Base-by-base conservation (phyloP, 257 asterid genomes). In the Fraxinus americana region DNA sequence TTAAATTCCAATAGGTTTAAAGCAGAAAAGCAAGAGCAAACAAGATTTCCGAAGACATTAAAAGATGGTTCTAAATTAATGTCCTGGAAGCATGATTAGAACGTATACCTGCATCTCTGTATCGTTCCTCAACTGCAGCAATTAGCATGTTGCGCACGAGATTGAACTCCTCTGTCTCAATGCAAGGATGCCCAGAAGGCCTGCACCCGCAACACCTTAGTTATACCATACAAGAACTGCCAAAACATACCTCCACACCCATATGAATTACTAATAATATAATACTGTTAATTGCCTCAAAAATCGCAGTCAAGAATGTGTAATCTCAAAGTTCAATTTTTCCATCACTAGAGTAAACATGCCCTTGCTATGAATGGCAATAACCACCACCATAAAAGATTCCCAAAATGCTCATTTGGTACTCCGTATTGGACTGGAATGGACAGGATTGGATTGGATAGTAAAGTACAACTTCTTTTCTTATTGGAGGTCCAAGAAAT, bases 121-220 rank as follows among this genome's bases (percentile, higher is more conserved):
- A 88, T 69, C 92, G 89, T 73, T 88, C 92, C 82, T 88, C 92
- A 12, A 88, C 82, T 0, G 86, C 92, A 70, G 92, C 92, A 76
- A 84, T 77, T 76, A 86, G 76, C 92, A 88, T 88, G 77, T 86
- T 86, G 36, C 90, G 90, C 52, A 86, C 69, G 45, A 88, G 92
- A 83, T 78, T 72, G 61, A 88, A 88, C 84, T 88, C 92, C 79
- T 82, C 83, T 1, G 92, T 86, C 65, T 88, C 90, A 72, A 82
- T 82, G 83, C 90, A 84, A 6, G 88, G 82, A 75, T 84, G 84
- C 74, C 83, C 88, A 74, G 71, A 77, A 43, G 90, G 88, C 73
- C 92, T 88, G 82, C 29, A 30, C 11, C 48, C 69, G 67, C 36
- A 79, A 36, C 23, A 78, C 57, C 38, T 30, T 21, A 43, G 25